These are phyloP conservation scores for Leishmania aethiopica DNA, from an alignment of 208 protist species.

Conservation along the genomic window DNA sequence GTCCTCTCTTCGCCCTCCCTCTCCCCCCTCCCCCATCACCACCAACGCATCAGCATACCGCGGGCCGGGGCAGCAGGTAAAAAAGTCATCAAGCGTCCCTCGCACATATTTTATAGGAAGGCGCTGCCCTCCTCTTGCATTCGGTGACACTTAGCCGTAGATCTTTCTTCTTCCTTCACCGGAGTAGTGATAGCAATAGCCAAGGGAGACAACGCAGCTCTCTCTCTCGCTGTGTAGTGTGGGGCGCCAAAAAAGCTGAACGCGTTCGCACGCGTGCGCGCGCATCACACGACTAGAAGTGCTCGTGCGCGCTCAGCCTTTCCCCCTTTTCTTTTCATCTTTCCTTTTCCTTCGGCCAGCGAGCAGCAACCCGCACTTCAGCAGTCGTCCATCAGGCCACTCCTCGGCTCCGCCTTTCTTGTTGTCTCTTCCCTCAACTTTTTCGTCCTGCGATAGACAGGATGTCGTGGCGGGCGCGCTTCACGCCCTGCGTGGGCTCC, in stretches of 20 bases:
- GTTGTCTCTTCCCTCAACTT: background rate
- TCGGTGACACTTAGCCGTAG: background rate
- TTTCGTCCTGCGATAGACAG: background rate
- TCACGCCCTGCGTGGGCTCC: conserved; percentile 83
- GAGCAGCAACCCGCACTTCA: background rate
- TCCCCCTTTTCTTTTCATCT: background rate
- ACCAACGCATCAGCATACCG: background rate
- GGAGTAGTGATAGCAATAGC: background rate
- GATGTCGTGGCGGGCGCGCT: conserved; percentile 92
- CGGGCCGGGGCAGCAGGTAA: background rate
- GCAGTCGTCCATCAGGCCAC: background rate
- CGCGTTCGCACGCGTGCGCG: background rate
- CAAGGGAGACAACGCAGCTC: background rate
- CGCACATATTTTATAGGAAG: background rate
- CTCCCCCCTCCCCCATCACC: background rate
- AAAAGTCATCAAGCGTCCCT: background rate
- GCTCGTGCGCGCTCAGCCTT: background rate
- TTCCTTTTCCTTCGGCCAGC: background rate
- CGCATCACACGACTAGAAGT: background rate
- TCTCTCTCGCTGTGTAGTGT: background rate
- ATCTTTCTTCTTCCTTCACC: background rate
- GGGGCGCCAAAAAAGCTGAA: background rate
- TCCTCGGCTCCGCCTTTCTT: background rate
- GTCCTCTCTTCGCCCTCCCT: background rate
- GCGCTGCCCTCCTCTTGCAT: background rate